Conservation (phyloP, 164 flowering plant genomes). For the Chimonanthus praecox region DNA sequence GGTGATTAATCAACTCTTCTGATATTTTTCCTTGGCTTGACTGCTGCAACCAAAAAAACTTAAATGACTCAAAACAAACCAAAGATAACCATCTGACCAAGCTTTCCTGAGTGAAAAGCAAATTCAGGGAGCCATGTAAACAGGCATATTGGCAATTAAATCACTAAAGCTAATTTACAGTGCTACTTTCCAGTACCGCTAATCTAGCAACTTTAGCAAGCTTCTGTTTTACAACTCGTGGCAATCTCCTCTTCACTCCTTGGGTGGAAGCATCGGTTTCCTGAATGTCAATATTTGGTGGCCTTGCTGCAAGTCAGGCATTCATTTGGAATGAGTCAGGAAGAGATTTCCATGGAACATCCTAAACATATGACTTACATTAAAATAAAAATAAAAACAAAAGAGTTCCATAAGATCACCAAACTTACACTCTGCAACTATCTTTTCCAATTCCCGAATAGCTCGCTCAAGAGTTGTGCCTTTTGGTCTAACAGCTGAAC, state of each 20-base stretch:
- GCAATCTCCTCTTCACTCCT: conserved; percentile 80
- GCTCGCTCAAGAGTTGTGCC: conserved; percentile 72
- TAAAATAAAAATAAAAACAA: background rate
- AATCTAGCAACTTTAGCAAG: conserved; percentile 96
- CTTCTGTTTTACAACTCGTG: conserved; percentile 78
- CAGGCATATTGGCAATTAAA: background rate
- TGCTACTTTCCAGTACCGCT: conserved; percentile 51
- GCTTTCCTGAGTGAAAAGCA: background rate
- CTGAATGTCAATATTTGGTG: conserved; percentile 58
- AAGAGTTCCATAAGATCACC: background rate
- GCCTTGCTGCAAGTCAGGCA: conserved; percentile 49
- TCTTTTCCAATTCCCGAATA: conserved; percentile 75
- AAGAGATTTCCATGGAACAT: background rate
- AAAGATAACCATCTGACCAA: background rate
- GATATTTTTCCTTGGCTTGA: conserved; percentile 76
- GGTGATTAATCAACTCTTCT: conserved; percentile 63
- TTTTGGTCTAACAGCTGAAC: conserved; percentile 54
- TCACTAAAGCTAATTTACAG: background rate
- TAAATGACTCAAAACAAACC: background rate
- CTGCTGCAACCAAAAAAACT: conserved; percentile 44
- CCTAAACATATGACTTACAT: background rate
- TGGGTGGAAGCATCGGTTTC: conserved; percentile 71
- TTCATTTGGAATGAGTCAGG: background rate
- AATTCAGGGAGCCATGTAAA: background rate
- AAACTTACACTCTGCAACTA: conserved; percentile 76